A percentile compares a stretch with the other conserved stretches of the same genome.
Evolutionary conservation across 2,329 filamentous ascomycete genomes (phyloP).

Genomic region (Ceratocystis papillata): DNA sequence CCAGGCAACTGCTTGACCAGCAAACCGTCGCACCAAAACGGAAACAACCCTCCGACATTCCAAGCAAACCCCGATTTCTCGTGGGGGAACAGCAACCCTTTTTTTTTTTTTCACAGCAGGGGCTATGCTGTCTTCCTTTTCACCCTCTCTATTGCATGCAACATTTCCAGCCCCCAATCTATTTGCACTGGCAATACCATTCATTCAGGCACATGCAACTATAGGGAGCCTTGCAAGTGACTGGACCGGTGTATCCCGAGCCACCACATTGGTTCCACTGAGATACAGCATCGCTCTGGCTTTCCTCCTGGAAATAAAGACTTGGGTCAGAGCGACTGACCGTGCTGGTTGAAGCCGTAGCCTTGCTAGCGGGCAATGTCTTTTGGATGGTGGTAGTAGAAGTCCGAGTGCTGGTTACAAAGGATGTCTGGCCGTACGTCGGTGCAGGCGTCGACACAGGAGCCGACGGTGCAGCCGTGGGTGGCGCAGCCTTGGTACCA

Average conservation of each 20-base stretch:
- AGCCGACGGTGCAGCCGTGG: constrained; percentile 22
- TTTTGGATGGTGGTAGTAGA: constrained; percentile 8
- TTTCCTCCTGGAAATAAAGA: background rate
- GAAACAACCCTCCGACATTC: background rate
- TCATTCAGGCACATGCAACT: constrained; percentile 26
- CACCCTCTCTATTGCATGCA: background rate
- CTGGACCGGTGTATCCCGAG: constrained; percentile 25
- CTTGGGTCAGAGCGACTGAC: background rate
- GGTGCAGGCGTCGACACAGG: constrained; percentile 21
- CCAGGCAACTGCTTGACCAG: background rate
- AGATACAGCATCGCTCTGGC: constrained; percentile 14
- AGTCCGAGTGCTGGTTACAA: constrained; percentile 18
- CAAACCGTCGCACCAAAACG: background rate
- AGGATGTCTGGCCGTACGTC: constrained; percentile 20
- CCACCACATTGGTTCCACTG: constrained; percentile 28
- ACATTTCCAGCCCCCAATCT: background rate
- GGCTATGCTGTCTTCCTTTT: background rate
- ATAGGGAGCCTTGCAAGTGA: constrained; percentile 24
- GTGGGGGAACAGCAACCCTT: background rate
- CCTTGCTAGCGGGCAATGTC: background rate
- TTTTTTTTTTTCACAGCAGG: background rate
- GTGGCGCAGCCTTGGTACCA: constrained; percentile 2
- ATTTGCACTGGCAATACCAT: constrained; percentile 28
- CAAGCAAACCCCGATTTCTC: background rate
- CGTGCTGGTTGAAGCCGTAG: background rate